Base-by-base conservation (phyloP, 2,329 filamentous ascomycete species). In the Alternaria arborescens region DNA sequence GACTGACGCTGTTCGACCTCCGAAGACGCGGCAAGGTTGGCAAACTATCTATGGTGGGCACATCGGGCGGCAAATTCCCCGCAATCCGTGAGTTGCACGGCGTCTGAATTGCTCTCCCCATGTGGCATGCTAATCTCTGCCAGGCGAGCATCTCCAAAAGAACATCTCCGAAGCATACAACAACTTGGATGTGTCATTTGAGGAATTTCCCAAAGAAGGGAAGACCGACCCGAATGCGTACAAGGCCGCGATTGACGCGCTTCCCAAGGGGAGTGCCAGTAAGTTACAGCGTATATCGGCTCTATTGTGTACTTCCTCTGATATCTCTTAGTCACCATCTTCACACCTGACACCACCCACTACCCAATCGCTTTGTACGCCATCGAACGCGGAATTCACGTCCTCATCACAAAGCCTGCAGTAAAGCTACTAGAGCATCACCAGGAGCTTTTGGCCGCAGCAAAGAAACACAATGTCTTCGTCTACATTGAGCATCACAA, bases 401-500 rank as follows among this genome's bases (percentile, higher is more conserved):
- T 97, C 52, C 87, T 97, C 73, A 89, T 97, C 82, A 97, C 94
- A 71, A 97, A 97, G 82, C 94, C 94, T 12, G 94, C 94, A 26
- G 93, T 95, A 64, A 94, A 97, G 82, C 87, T 88, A 5, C 88
- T 97, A 3, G 85, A 85, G 43, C 88, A 97, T 79, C 94, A 97
- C 81, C 87, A 91, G 66, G 81, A 88, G 34, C 88, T 97, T 16
- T 84, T 97, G 57, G 86, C 86, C 52, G 91, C 89, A 24, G 88
- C 92, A 6, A 84, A 86, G 66, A 88, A 91, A 75, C 83, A 91
- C 78, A 88, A 89, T 66, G 93, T 97, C 60, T 94, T 94, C 77
- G 93, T 97, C 67, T 97, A 92, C 82, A 85, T 97, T 71, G 94
- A 97, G 85, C 94, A 97, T 82, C 94, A 97, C 86, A 97, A 97